phyloP scores from a whole-genome alignment of 2,329 filamentous ascomycete genomes.

The Talaromyces sp. region DNA sequence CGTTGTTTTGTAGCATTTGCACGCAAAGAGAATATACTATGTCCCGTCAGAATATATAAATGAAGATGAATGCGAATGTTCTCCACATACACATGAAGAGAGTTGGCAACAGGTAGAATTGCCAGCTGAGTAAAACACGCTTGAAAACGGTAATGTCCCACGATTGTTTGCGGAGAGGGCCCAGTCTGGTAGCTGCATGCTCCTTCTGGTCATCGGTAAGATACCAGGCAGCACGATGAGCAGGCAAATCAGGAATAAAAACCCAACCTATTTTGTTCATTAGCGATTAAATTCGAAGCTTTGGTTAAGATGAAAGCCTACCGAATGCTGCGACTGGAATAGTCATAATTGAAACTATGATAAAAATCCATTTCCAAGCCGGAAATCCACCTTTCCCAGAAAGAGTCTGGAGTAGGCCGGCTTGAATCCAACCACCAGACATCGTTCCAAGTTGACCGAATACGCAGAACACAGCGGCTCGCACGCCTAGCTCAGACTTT shows the following conservation, averaged over 20 bases:
- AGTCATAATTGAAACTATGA: constrained; percentile 48
- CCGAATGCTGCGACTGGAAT: constrained; percentile 48
- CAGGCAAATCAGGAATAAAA: constrained; percentile 49
- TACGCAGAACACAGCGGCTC: constrained; percentile 36
- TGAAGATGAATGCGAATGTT: background rate
- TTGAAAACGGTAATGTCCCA: constrained; percentile 36
- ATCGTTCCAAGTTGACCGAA: constrained; percentile 50
- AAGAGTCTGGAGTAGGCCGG: constrained; percentile 41
- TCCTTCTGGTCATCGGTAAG: constrained; percentile 37
- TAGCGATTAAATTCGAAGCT: too few species aligned
- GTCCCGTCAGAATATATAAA: constrained; percentile 3
- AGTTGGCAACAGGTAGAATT: constrained; percentile 50
- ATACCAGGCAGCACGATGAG: constrained; percentile 47
- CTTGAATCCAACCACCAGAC: constrained; percentile 52
- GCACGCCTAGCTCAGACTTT: constrained; percentile 46
- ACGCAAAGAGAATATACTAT: constrained; percentile 49
- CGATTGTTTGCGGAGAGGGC: constrained; percentile 29
- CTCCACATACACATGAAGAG: constrained; percentile 48
- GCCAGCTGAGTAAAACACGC: constrained; percentile 47
- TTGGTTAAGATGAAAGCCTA: constrained; percentile 15
- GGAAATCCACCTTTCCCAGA: constrained; percentile 40
- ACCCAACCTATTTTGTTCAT: constrained; percentile 40
- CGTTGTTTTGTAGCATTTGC: constrained; percentile 49
- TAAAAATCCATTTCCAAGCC: constrained; percentile 50
- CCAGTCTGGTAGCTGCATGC: constrained; percentile 42